phyloP scores from a whole-genome alignment of 1,284 basidiomycete species.

The Puccinia hordei region DNA sequence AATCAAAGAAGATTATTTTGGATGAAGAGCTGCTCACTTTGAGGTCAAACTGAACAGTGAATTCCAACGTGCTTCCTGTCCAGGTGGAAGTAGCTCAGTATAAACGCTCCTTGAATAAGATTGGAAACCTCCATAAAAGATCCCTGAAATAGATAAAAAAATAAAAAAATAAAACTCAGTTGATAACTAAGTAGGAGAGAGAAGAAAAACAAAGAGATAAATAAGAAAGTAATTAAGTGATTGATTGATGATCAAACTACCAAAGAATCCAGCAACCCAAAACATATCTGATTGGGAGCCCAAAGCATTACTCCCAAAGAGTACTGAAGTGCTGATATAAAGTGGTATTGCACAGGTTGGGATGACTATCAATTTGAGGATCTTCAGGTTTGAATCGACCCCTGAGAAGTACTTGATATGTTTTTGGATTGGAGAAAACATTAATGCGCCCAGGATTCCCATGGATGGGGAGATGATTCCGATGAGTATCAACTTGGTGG shows the following conservation, averaged over 20 bases:
- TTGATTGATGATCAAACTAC: too few relatives aligned
- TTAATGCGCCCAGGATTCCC: conserved; percentile 30
- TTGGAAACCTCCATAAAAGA: conserved; percentile 39
- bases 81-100: conserved; percentile 32
- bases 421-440: conserved; percentile 19
- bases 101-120: conserved; percentile 35
- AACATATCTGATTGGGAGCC: conserved; percentile 20
- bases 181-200: too few relatives aligned
- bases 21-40: conserved; percentile 8
- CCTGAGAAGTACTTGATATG: conserved; percentile 11
- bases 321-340: conserved; percentile 22
- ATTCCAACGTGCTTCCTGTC: conserved; percentile 48
- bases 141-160: not conserved
- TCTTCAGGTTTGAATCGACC: conserved; percentile 16
- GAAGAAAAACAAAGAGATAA: too few relatives aligned
- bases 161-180: too few relatives aligned
- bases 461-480: conserved; percentile 15
- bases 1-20: not conserved
- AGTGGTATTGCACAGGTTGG: conserved; percentile 30
- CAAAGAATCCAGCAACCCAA: conserved; percentile 33
- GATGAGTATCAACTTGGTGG: conserved; percentile 9
- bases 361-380: conserved; percentile 19
- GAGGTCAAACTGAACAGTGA: conserved; percentile 34
- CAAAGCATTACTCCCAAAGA: conserved; percentile 20
- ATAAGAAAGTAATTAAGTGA: too few relatives aligned